Percentiles rank a stretch among this genome's conserved stretches.
phyloP scores from a whole-genome alignment of 257 asterid species.

The Mentha longifolia region DNA sequence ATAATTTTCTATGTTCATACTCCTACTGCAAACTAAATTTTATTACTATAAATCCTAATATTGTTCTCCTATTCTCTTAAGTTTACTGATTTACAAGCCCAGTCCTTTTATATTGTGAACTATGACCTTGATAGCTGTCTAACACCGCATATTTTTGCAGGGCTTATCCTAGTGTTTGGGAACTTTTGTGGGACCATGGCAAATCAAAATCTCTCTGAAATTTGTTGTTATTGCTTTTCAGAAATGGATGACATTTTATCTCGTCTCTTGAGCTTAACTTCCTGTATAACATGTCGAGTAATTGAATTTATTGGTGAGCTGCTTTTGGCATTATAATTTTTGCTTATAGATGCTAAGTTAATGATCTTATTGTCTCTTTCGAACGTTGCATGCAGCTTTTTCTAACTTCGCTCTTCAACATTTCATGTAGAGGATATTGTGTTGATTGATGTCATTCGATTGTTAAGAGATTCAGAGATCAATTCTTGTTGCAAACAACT shows the following conservation, averaged over 20 bases:
- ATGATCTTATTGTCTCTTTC: slow-evolving; percentile 1
- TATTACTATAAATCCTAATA: not conserved
- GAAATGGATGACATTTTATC: slow-evolving; percentile 74
- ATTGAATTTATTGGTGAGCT: slow-evolving; percentile 69
- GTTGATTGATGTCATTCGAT: slow-evolving; percentile 55
- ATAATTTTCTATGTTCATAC: not conserved
- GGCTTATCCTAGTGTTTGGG: slow-evolving; percentile 33
- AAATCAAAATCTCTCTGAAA: slow-evolving; percentile 33
- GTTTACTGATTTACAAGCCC: slow-evolving; percentile 3
- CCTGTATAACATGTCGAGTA: slow-evolving; percentile 50
- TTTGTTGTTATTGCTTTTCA: slow-evolving; percentile 35
- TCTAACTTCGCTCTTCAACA: slow-evolving; percentile 25
- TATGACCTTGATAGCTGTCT: slow-evolving; percentile 21
- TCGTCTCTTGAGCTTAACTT: slow-evolving; percentile 66
- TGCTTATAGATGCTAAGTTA: slow-evolving; percentile 1
- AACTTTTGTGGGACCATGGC: slow-evolving; percentile 39
- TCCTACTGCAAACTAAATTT: slow-evolving; percentile 1
- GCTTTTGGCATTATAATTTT: slow-evolving; percentile 1
- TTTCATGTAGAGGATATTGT: slow-evolving; percentile 66
- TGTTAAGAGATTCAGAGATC: slow-evolving; percentile 45
- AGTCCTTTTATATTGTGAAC: slow-evolving; percentile 1
- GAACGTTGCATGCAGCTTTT: slow-evolving; percentile 24
- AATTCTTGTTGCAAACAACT: slow-evolving; percentile 44
- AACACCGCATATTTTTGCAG: slow-evolving; percentile 30
- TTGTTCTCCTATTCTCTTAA: not conserved